Percentiles rank a stretch among this genome's conserved stretches.
These are phyloP conservation scores for Obba rivulosa DNA, from an alignment of 768 basidiomycete species.

Conservation along the genomic window DNA sequence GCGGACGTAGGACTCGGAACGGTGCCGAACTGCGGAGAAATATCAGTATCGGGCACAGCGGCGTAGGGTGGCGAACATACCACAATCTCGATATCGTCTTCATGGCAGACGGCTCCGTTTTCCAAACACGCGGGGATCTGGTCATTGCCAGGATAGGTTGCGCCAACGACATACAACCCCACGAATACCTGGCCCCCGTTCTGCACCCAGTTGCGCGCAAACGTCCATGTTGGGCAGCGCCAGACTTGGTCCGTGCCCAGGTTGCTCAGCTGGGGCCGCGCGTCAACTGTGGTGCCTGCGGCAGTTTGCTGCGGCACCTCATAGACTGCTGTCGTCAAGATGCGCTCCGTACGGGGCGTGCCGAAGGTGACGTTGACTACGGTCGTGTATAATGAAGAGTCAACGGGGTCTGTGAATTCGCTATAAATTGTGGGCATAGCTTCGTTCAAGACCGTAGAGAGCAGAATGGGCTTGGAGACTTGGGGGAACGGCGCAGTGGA, in stretches of 20 bases:
- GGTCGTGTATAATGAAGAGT: slow-evolving; percentile 30
- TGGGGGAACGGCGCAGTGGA: slow-evolving; percentile 53
- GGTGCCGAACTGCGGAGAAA: slow-evolving; percentile 44
- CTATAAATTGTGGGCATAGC: slow-evolving; percentile 59
- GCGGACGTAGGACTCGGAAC: slow-evolving; percentile 46
- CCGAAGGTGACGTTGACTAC: slow-evolving; percentile 45
- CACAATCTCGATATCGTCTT: slow-evolving; percentile 79
- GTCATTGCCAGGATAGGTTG: slow-evolving; percentile 67
- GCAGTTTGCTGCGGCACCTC: slow-evolving; percentile 23
- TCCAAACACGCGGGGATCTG: slow-evolving; percentile 49
- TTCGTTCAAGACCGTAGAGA: slow-evolving; percentile 71
- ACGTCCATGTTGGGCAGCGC: slow-evolving; percentile 68
- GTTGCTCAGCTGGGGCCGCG: slow-evolving; percentile 47
- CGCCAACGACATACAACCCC: slow-evolving; percentile 58
- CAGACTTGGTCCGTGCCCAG: slow-evolving; percentile 68
- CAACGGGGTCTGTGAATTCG: slow-evolving; percentile 34
- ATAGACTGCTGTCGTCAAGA: slow-evolving; percentile 48
- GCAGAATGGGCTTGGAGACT: slow-evolving; percentile 58
- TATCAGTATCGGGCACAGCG: neutral
- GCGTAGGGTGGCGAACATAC: slow-evolving; percentile 35
- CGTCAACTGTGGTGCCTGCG: slow-evolving; percentile 36
- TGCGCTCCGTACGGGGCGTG: slow-evolving; percentile 32
- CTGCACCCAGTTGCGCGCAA: slow-evolving; percentile 61
- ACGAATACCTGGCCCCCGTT: slow-evolving; percentile 64
- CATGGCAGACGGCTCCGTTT: slow-evolving; percentile 62